A percentile compares a stretch with the other conserved stretches of the same genome.
Evolutionary conservation across 2,329 filamentous ascomycete species (phyloP).

Genomic region (Trichoderma breve): DNA sequence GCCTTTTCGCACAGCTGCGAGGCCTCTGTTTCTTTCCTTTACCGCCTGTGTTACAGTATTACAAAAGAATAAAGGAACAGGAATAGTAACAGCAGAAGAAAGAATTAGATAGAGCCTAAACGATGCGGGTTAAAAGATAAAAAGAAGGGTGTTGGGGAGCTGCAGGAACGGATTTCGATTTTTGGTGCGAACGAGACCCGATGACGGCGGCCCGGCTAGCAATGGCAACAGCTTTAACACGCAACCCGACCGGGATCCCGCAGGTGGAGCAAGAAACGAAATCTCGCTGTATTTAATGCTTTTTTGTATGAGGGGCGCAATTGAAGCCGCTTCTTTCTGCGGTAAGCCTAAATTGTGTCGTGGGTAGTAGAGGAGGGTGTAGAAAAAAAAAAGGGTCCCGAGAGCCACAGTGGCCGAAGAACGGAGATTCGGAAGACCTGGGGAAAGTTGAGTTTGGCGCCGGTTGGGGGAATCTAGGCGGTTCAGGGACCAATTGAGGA

Average conservation of each 20-base stretch:
- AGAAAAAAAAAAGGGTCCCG: background rate
- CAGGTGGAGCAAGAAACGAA: background rate
- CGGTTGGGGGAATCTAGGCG: background rate
- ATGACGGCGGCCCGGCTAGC: conserved; percentile 16
- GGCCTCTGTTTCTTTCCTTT: background rate
- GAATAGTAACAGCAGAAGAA: background rate
- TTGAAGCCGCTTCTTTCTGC: background rate
- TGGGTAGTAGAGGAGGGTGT: background rate
- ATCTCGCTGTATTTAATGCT: background rate
- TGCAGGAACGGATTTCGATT: background rate
- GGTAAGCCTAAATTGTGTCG: background rate
- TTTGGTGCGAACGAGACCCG: background rate
- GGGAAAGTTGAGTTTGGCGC: background rate
- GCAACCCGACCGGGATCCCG: background rate
- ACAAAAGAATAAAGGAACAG: background rate
- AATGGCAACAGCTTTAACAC: background rate
- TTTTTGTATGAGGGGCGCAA: background rate
- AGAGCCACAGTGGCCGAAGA: background rate
- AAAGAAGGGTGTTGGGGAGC: background rate
- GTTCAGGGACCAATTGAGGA: background rate
- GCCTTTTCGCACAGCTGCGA: background rate
- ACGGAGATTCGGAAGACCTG: conserved; percentile 7
- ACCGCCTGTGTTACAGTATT: background rate
- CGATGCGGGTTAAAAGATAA: background rate
- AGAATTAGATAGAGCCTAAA: background rate